These are phyloP conservation scores for Biancaea sappan DNA, from an alignment of 306 rosid species.

Conservation along the genomic window DNA sequence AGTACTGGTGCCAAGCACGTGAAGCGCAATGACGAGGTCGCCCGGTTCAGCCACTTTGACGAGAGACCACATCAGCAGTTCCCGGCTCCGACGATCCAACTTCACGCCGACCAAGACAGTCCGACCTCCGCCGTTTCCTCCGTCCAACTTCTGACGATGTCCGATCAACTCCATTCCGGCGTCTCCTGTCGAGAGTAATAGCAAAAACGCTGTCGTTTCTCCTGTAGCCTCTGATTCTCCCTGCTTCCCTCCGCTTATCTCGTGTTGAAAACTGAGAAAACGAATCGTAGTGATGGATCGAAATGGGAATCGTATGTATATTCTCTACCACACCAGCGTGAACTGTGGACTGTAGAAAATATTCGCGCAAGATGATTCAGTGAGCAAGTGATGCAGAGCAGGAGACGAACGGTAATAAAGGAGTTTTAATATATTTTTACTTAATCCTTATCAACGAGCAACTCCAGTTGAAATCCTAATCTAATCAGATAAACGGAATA, in stretches of 20 bases:
- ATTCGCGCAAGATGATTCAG: neutral
- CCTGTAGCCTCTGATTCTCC: neutral
- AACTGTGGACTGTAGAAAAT: neutral
- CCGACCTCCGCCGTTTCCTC: conserved; percentile 11
- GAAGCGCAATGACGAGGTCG: conserved; percentile 85
- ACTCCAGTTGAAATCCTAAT: too few species aligned
- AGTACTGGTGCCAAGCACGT: conserved; percentile 58
- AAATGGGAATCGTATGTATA: neutral
- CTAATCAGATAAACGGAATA: too few species aligned
- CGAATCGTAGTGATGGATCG: conserved; percentile 28
- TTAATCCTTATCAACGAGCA: too few species aligned
- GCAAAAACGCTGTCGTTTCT: neutral
- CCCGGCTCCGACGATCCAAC: conserved; percentile 65
- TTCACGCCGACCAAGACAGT: conserved; percentile 72
- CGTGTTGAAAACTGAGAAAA: conserved; percentile 40
- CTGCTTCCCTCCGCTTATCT: neutral
- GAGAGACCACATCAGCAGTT: conserved; percentile 88
- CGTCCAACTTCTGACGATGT: conserved; percentile 24
- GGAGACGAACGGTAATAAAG: too few species aligned
- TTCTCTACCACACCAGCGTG: neutral
- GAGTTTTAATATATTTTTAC: too few species aligned
- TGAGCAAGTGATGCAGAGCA: neutral
- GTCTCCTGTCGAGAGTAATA: neutral
- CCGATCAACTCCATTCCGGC: conserved; percentile 48
- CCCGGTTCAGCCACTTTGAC: conserved; percentile 82